Evolutionary conservation across 306 rosid species (phyloP).

Genomic region (Prunus armeniaca): DNA sequence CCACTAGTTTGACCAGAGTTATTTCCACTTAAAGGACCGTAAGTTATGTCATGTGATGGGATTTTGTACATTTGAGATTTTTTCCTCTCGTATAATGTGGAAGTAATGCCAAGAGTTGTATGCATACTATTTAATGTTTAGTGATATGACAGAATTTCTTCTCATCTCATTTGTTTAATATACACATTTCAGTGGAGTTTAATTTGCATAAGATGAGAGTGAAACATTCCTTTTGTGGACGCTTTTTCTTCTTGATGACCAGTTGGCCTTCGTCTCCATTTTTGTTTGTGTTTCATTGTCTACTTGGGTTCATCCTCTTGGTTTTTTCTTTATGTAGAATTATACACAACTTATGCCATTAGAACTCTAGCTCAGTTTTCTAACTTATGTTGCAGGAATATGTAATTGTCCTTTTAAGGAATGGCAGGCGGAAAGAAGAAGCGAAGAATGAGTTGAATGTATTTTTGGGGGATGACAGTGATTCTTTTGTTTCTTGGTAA

Average conservation of each 20-base stretch:
- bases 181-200: background rate
- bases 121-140: background rate
- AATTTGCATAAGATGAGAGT: background rate
- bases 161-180: background rate
- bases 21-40: no score
- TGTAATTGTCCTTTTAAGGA: constrained; percentile 84
- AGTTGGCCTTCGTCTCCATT: background rate
- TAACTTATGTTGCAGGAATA: constrained; percentile 65
- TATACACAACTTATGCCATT: background rate
- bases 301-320: background rate
- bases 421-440: constrained; percentile 82
- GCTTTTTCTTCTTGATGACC: background rate
- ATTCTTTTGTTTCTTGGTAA: constrained; percentile 93
- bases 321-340: background rate
- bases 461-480: constrained; percentile 82
- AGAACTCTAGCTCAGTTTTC: constrained; percentile 19
- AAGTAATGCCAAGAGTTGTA: background rate
- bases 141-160: background rate
- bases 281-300: background rate
- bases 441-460: constrained; percentile 78
- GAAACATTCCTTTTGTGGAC: background rate
- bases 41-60: no score
- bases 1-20: no score
- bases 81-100: background rate
- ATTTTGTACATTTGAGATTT: no score